Evolutionary conservation across 768 basidiomycete species (phyloP).

Genomic region (Macrolepiota fuliginosa): DNA sequence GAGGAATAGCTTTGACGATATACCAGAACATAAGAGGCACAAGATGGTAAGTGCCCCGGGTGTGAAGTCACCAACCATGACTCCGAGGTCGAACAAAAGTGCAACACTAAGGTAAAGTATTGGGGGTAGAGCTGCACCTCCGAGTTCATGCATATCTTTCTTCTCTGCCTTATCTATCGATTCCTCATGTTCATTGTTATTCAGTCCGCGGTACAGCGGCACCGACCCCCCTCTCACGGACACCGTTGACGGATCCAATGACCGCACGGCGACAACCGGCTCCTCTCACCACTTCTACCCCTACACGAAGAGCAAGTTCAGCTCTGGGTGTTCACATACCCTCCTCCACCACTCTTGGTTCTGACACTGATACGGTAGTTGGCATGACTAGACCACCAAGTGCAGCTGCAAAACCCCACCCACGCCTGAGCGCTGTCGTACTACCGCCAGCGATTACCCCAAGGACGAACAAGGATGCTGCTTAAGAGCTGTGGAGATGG

Average conservation of each 20-base stretch:
- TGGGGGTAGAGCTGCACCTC: slow-evolving; percentile 45
- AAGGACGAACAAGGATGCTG: slow-evolving; percentile 71
- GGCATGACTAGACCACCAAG: slow-evolving; percentile 13
- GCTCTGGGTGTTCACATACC: slow-evolving; percentile 6
- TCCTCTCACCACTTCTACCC: slow-evolving; percentile 16
- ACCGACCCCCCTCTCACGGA: slow-evolving; percentile 41
- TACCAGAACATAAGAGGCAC: slow-evolving; percentile 82
- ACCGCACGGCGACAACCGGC: slow-evolving; percentile 20
- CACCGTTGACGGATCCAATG: slow-evolving; percentile 37
- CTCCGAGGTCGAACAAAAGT: slow-evolving; percentile 78
- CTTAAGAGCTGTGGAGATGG: slow-evolving; percentile 71
- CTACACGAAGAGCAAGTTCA: slow-evolving; percentile 12
- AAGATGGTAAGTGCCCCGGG: slow-evolving; percentile 76
- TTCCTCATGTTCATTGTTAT: neutral
- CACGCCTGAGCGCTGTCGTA: slow-evolving; percentile 56
- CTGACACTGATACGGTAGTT: neutral
- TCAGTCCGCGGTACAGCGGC: slow-evolving; percentile 46
- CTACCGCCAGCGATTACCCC: slow-evolving; percentile 63
- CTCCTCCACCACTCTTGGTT: neutral
- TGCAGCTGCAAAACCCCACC: slow-evolving; percentile 31
- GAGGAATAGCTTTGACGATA: slow-evolving; percentile 66
- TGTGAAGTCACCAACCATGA: slow-evolving; percentile 58
- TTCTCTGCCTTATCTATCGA: neutral
- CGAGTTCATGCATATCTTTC: slow-evolving; percentile 61
- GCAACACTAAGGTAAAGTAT: slow-evolving; percentile 63